These are phyloP conservation scores for Phalaenopsis aphrodite DNA, from an alignment of 106 monocot species.

Conservation along the genomic window DNA sequence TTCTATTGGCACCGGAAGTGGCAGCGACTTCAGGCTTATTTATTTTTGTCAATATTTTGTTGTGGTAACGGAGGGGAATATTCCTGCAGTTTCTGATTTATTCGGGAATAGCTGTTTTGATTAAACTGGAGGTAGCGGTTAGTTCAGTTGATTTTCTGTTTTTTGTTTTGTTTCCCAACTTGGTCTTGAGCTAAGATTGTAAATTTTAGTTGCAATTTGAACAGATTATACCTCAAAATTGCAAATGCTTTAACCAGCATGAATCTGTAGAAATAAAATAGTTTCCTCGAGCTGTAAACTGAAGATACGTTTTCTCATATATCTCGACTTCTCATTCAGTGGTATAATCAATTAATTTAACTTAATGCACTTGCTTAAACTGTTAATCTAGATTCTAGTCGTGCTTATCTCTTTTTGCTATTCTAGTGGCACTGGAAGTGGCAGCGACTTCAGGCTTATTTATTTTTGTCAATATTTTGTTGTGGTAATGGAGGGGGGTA, in stretches of 20 bases:
- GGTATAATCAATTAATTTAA: neutral
- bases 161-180: too few species aligned
- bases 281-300: neutral
- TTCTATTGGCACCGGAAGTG: neutral
- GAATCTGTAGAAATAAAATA: neutral
- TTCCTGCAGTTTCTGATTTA: too few species aligned
- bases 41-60: too few species aligned
- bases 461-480: neutral
- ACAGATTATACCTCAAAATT: neutral
- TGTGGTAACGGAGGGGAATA: too few species aligned
- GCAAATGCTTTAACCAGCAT: neutral
- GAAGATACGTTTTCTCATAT: neutral
- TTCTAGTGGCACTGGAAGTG: neutral
- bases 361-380: neutral
- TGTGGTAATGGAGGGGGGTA: neutral
- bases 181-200: too few species aligned
- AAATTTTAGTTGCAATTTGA: neutral
- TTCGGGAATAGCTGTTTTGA: too few species aligned
- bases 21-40: too few species aligned
- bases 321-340: neutral
- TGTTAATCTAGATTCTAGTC: neutral
- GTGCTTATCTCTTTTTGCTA: neutral
- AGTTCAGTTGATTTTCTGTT: too few species aligned
- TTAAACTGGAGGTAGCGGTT: too few species aligned
- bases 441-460: neutral